Conservation (phyloP, 75 land plant species). For the Cryptomeria japonica region DNA sequence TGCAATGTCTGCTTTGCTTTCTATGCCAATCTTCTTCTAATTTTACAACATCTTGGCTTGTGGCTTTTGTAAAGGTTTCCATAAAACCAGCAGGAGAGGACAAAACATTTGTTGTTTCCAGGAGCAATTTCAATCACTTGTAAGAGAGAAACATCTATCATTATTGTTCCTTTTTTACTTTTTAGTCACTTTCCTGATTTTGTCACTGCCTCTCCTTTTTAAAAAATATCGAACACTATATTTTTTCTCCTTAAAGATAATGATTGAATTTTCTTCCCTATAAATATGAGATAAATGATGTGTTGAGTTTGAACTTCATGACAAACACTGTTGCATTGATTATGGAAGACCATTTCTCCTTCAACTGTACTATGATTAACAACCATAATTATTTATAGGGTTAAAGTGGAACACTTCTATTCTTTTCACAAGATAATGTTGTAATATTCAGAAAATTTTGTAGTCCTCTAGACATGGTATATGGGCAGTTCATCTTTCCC, state of each 20-base stretch:
- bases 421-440: not conserved
- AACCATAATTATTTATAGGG: not conserved
- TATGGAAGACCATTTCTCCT: not conserved
- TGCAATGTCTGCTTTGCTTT: not conserved
- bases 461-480: not conserved
- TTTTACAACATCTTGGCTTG: not conserved
- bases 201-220: not conserved
- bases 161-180: not conserved
- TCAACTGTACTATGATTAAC: not conserved
- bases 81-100: constrained; percentile 70
- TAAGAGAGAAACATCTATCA: constrained; percentile 30
- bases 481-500: not conserved
- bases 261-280: not conserved
- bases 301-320: not conserved
- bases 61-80: constrained; percentile 46
- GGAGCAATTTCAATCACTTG: constrained; percentile 87
- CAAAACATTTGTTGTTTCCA: constrained; percentile 48
- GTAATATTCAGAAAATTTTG: not conserved
- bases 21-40: constrained; percentile 3
- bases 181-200: not conserved
- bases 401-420: not conserved
- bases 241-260: not conserved
- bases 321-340: not conserved
- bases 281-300: not conserved
- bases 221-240: not conserved